phyloP scores from a whole-genome alignment of 2,329 filamentous ascomycete genomes.

The Leptographium flavum region DNA sequence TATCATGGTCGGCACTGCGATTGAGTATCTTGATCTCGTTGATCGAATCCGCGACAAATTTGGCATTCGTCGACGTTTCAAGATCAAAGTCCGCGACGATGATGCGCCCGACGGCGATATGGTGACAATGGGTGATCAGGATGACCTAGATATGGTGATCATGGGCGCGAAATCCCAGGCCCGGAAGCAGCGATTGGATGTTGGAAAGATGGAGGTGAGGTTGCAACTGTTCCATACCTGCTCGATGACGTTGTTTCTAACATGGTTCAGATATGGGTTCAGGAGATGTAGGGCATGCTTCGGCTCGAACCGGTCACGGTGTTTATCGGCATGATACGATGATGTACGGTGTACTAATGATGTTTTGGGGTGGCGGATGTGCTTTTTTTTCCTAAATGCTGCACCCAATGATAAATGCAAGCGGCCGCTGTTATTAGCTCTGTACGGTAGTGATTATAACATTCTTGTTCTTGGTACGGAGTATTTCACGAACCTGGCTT shows the following conservation, averaged over 20 bases:
- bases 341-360: too few relatives aligned
- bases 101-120: constrained; percentile 62
- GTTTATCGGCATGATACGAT: too few relatives aligned
- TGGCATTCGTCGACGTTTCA: constrained; percentile 60
- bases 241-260: not conserved
- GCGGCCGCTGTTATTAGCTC: too few relatives aligned
- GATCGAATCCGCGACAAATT: constrained; percentile 80
- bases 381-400: too few relatives aligned
- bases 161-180: constrained; percentile 53
- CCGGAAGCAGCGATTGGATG: constrained; percentile 60
- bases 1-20: constrained; percentile 63
- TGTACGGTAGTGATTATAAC: too few relatives aligned
- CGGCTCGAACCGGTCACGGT: too few relatives aligned
- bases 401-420: too few relatives aligned
- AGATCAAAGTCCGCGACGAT: constrained; percentile 80
- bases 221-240: too few relatives aligned
- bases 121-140: constrained; percentile 94
- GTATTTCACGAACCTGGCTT: too few relatives aligned
- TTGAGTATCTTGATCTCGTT: constrained; percentile 65
- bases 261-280: constrained; percentile 18
- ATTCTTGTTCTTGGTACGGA: too few relatives aligned
- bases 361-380: too few relatives aligned
- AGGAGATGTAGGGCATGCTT: constrained; percentile 18
- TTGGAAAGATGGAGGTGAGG: constrained; percentile 91
- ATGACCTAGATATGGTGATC: constrained; percentile 84